Conservation (phyloP, 352 stramenopile species). For the Halophytophthora batemanensis region DNA sequence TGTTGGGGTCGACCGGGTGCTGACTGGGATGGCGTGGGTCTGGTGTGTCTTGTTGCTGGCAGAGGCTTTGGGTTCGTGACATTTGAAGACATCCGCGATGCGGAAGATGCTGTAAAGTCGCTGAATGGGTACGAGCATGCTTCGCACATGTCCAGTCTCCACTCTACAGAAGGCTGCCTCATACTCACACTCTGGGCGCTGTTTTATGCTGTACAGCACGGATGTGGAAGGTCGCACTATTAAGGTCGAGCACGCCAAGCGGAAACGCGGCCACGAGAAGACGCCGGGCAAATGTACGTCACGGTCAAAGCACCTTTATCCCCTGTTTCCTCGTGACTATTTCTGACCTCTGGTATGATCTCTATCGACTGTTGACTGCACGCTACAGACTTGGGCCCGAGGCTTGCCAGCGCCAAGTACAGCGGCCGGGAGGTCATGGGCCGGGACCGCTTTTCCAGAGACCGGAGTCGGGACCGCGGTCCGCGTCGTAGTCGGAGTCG, state of each 20-base stretch:
- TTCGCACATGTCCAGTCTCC: not conserved
- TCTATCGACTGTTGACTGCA: not conserved
- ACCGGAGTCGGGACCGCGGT: conserved; percentile 44
- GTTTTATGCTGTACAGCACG: conserved; percentile 43
- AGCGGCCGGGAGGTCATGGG: conserved; percentile 19
- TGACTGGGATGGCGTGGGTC: not conserved
- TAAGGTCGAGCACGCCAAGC: conserved; percentile 79
- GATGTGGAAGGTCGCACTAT: conserved; percentile 70
- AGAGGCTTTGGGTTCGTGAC: conserved; percentile 79
- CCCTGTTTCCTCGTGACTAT: not conserved
- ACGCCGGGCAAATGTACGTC: conserved; percentile 80
- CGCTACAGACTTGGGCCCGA: conserved; percentile 60
- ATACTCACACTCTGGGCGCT: too few species aligned
- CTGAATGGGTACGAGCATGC: conserved; percentile 63
- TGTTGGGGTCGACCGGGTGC: not conserved
- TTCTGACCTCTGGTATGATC: not conserved
- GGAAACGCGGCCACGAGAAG: conserved; percentile 75
- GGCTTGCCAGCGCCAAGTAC: conserved; percentile 74
- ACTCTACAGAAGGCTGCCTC: too few species aligned
- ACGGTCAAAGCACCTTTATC: too few species aligned
- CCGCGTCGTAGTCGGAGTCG: conserved; percentile 37
- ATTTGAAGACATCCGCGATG: conserved; percentile 74
- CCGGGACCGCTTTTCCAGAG: conserved; percentile 34
- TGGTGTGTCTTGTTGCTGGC: conserved; percentile 1
- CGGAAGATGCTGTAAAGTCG: conserved; percentile 73